Evolutionary conservation across 176 grass and related monocot species (phyloP).

Genomic region (Juncus effusus): DNA sequence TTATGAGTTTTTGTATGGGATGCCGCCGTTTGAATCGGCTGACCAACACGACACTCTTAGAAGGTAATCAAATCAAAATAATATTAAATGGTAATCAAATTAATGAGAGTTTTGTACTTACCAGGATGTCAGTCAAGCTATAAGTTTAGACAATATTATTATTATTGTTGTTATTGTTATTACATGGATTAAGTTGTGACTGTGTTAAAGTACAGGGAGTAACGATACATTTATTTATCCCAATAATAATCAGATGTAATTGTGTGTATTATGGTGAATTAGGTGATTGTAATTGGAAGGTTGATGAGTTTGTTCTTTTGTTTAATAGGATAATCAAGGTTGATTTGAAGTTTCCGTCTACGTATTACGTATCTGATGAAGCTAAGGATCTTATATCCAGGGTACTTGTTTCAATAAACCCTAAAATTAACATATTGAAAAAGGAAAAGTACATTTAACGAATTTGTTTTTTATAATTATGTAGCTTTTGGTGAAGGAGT

Average conservation of each 20-base stretch:
- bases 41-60: constrained; percentile 58
- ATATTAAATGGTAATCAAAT: too few relatives aligned
- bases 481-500: constrained; percentile 91
- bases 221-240: too few relatives aligned
- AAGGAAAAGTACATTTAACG: not conserved
- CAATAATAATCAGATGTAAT: too few relatives aligned
- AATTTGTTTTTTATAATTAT: constrained; percentile 3
- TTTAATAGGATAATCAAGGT: constrained; percentile 73
- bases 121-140: too few relatives aligned
- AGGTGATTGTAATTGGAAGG: not conserved
- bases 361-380: constrained; percentile 48
- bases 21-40: constrained; percentile 71
- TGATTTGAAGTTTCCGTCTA: constrained; percentile 71
- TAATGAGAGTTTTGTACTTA: too few relatives aligned
- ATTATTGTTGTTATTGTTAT: too few relatives aligned
- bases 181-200: too few relatives aligned
- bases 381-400: constrained; percentile 90
- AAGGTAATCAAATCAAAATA: constrained; percentile 31
- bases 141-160: too few relatives aligned
- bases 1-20: constrained; percentile 86
- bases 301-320: constrained; percentile 6
- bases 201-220: too few relatives aligned
- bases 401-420: constrained; percentile 27
- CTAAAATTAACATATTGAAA: constrained; percentile 8
- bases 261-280: too few relatives aligned